Evolutionary conservation across 2,329 filamentous ascomycete species (phyloP).

Genomic region (Fusarium guadeloupense): DNA sequence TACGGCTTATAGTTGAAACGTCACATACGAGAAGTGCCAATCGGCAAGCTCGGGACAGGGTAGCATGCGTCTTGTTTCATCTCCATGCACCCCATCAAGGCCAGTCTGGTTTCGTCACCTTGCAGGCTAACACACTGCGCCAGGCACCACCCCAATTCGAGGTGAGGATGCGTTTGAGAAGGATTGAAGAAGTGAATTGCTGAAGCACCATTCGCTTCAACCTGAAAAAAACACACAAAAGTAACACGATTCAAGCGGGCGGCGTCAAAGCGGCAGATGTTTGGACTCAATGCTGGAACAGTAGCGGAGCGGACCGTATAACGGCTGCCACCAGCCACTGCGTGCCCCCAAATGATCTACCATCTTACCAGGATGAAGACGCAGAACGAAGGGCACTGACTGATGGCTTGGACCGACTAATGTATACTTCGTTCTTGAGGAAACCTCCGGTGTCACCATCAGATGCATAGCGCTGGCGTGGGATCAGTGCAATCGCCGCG

Average conservation of each 20-base stretch:
- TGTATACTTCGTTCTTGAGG: neutral
- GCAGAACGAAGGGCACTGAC: neutral
- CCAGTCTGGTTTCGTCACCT: neutral
- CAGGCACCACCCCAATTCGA: neutral
- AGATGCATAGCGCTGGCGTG: slow-evolving; percentile 19
- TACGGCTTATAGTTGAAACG: slow-evolving; percentile 15
- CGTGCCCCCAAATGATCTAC: neutral
- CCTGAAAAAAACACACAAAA: neutral
- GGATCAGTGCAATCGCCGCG: slow-evolving; percentile 24
- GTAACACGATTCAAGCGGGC: neutral
- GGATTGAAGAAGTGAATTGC: slow-evolving; percentile 4
- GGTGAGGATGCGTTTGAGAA: slow-evolving; percentile 2
- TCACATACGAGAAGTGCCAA: neutral
- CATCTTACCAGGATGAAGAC: neutral
- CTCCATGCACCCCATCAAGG: too few relatives aligned
- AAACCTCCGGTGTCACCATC: slow-evolving; percentile 7
- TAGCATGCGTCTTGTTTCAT: too few relatives aligned
- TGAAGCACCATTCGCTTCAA: neutral
- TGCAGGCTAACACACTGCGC: neutral
- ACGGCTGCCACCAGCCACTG: slow-evolving; percentile 17
- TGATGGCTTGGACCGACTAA: neutral
- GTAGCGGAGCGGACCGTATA: slow-evolving; percentile 17
- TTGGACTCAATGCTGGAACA: slow-evolving; percentile 5
- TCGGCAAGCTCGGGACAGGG: too few relatives aligned
- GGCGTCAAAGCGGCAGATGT: neutral